Evolutionary conservation across 2,329 filamentous ascomycete species (phyloP).

Genomic region (Ceratocystis harringtonii): DNA sequence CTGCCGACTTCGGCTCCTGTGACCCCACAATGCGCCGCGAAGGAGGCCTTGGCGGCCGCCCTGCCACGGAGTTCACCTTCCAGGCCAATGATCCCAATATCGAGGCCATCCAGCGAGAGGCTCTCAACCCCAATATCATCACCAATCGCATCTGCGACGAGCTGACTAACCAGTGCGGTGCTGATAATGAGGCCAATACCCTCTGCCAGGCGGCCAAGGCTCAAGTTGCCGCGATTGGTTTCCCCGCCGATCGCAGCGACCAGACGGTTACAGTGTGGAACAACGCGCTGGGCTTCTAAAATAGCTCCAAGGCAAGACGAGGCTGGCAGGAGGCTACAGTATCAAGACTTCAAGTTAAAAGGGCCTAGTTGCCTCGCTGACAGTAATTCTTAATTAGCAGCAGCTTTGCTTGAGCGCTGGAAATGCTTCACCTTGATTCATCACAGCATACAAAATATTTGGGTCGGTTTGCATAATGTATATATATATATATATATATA

Average conservation of each 20-base stretch:
- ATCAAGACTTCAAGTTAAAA: background rate
- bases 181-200: constrained; percentile 42
- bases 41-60: constrained; percentile 41
- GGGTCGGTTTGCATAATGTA: background rate
- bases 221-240: constrained; percentile 16
- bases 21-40: constrained; percentile 45
- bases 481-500: background rate
- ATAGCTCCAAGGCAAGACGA: background rate
- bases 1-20: constrained; percentile 39
- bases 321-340: background rate
- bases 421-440: background rate
- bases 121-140: constrained; percentile 59
- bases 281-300: constrained; percentile 16
- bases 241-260: constrained; percentile 16
- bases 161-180: constrained; percentile 49
- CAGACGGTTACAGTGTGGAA: constrained; percentile 17
- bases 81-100: constrained; percentile 48
- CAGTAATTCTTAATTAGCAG: background rate
- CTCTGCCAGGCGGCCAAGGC: constrained; percentile 39
- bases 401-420: background rate
- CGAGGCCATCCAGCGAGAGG: constrained; percentile 45
- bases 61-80: constrained; percentile 49
- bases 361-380: background rate
- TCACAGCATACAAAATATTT: background rate
- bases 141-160: constrained; percentile 58